Percentiles rank a stretch among this genome's conserved stretches.
These are phyloP conservation scores for Oenanthe javanica DNA, from an alignment of 140 eudicot species.

Conservation along the genomic window DNA sequence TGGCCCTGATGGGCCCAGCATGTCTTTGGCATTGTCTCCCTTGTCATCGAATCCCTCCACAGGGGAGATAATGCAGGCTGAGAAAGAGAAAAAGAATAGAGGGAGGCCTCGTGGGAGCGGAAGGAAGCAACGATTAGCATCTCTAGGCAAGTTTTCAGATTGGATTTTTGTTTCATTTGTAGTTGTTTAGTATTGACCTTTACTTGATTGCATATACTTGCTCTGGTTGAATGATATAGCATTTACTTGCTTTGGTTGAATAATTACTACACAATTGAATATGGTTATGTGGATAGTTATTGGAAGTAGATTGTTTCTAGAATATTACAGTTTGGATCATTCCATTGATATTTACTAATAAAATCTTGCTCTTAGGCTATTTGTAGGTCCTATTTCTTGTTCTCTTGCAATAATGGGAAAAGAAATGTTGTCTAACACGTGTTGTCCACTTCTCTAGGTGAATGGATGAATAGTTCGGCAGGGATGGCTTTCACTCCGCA, in stretches of 20 bases:
- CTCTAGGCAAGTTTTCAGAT: slow-evolving; percentile 46
- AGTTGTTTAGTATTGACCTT: background rate
- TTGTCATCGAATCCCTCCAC: slow-evolving; percentile 38
- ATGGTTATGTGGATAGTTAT: background rate
- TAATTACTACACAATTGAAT: background rate
- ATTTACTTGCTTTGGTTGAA: background rate
- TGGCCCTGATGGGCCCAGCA: slow-evolving; percentile 63
- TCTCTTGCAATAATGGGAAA: background rate
- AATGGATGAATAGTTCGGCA: slow-evolving; percentile 87
- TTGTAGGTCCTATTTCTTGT: background rate
- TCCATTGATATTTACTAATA: background rate
- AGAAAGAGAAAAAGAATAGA: slow-evolving; percentile 28
- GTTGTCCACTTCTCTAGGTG: slow-evolving; percentile 40
- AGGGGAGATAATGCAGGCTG: slow-evolving; percentile 26
- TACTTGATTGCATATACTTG: background rate
- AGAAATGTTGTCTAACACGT: background rate
- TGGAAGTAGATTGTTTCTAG: background rate
- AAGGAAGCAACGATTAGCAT: slow-evolving; percentile 80
- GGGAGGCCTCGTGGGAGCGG: slow-evolving; percentile 95
- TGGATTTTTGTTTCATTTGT: background rate
- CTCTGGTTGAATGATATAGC: background rate
- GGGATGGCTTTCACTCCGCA: slow-evolving; percentile 91
- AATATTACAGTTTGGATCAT: background rate
- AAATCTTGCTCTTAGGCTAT: background rate
- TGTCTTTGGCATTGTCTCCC: slow-evolving; percentile 59